Evolutionary conservation across 2,329 filamentous ascomycete genomes (phyloP).

Genomic region (Cladosporium velox): DNA sequence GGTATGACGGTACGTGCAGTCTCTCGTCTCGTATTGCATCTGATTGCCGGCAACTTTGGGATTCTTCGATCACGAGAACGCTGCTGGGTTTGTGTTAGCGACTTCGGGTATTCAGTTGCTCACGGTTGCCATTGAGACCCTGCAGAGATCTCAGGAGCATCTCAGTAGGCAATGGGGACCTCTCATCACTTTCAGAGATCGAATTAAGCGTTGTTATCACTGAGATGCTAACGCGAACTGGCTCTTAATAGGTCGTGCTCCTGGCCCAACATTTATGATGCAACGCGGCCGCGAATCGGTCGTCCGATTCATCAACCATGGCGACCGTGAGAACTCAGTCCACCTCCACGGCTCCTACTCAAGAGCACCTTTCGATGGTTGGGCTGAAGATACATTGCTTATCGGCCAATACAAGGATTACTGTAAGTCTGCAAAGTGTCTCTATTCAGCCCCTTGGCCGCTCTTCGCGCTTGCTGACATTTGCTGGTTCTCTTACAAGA

Average conservation of each 20-base stretch:
- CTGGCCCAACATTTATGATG: conserved; percentile 57
- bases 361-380: conserved; percentile 49
- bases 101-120: neutral
- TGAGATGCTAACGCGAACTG: neutral
- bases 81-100: neutral
- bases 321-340: conserved; percentile 47
- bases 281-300: conserved; percentile 54
- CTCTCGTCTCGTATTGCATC: neutral
- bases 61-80: conserved; percentile 27
- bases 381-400: conserved; percentile 54
- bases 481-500: conserved; percentile 29
- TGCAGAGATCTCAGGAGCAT: neutral
- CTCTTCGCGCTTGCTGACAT: neutral
- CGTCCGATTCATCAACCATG: conserved; percentile 57
- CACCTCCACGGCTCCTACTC: conserved; percentile 60
- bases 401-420: conserved; percentile 59
- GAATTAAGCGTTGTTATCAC: neutral
- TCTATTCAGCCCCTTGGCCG: no score
- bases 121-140: neutral
- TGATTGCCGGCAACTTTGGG: neutral
- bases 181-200: neutral
- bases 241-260: conserved; percentile 33
- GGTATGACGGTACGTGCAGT: conserved; percentile 48
- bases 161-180: neutral
- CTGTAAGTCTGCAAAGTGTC: conserved; percentile 31